Percentiles rank a stretch among this genome's conserved stretches.
Conservation (phyloP, 306 rosid genomes). For the Cicer arietinum region DNA sequence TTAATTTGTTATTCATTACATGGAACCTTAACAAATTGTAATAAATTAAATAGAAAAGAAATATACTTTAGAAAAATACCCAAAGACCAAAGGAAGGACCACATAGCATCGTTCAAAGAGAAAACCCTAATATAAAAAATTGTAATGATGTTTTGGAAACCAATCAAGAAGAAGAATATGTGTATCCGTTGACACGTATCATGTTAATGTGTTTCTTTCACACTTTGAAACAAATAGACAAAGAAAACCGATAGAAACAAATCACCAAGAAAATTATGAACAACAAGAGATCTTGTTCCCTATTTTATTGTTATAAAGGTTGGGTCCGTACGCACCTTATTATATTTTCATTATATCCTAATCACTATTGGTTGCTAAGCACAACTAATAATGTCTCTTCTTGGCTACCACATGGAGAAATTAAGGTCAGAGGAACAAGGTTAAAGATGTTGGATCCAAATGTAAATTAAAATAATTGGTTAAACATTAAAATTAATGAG, state of each 20-base stretch:
- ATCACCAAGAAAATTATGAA: conserved; percentile 55
- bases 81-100: conserved; percentile 52
- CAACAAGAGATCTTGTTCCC: conserved; percentile 70
- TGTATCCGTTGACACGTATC: conserved; percentile 63
- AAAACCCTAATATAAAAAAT: conserved; percentile 39
- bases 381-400: conserved; percentile 58
- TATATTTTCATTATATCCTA: conserved; percentile 39
- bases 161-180: conserved; percentile 62
- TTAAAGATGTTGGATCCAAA: conserved; percentile 41
- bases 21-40: conserved; percentile 18
- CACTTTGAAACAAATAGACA: conserved; percentile 46
- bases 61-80: conserved; percentile 6
- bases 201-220: conserved; percentile 50
- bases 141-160: conserved; percentile 21
- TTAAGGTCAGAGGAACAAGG: conserved; percentile 36
- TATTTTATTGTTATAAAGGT: conserved; percentile 38
- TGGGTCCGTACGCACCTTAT: conserved; percentile 56
- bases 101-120: conserved; percentile 49
- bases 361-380: conserved; percentile 46
- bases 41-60: neutral
- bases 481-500: conserved; percentile 24
- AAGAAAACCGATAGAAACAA: conserved; percentile 68
- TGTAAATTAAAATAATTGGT: conserved; percentile 4
- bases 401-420: conserved; percentile 50
- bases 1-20: neutral